Conservation (phyloP, 2,329 filamentous ascomycete genomes). For the Colletotrichum cereale region DNA sequence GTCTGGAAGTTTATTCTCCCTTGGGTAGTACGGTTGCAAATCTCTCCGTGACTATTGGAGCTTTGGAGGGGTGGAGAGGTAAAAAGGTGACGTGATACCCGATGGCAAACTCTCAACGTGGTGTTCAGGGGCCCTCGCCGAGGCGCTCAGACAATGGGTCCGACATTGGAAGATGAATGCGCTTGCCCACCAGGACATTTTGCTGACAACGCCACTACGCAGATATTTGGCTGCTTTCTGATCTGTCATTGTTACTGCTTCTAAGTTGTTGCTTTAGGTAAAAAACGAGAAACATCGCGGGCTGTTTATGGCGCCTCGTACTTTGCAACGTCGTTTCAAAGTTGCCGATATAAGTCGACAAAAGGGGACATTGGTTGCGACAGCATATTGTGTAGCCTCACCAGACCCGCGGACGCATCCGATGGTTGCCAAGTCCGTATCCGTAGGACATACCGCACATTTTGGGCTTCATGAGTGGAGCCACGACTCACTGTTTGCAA, state of each 20-base stretch:
- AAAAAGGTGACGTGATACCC: background rate
- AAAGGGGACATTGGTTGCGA: background rate
- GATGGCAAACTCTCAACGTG: constrained; percentile 14
- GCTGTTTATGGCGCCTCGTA: background rate
- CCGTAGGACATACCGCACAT: constrained; percentile 5
- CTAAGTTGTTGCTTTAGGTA: background rate
- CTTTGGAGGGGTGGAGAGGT: background rate
- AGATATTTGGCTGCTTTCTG: constrained; percentile 12
- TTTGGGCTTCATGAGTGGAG: background rate
- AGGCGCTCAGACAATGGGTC: background rate
- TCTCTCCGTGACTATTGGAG: constrained; percentile 4
- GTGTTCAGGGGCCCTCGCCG: background rate
- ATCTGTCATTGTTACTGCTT: constrained; percentile 8
- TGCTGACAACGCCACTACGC: constrained; percentile 28
- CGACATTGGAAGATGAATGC: background rate
- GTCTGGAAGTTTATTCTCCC: constrained; percentile 14
- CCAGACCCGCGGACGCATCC: constrained; percentile 4
- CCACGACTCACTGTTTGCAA: background rate
- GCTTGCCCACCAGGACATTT: background rate
- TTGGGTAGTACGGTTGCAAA: background rate
- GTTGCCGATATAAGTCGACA: background rate
- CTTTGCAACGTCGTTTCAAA: background rate
- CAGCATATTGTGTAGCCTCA: background rate
- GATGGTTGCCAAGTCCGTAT: constrained; percentile 2
- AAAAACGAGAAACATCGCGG: background rate